phyloP scores from a whole-genome alignment of 2,329 filamentous ascomycete genomes.

The Penicillium sp. region DNA sequence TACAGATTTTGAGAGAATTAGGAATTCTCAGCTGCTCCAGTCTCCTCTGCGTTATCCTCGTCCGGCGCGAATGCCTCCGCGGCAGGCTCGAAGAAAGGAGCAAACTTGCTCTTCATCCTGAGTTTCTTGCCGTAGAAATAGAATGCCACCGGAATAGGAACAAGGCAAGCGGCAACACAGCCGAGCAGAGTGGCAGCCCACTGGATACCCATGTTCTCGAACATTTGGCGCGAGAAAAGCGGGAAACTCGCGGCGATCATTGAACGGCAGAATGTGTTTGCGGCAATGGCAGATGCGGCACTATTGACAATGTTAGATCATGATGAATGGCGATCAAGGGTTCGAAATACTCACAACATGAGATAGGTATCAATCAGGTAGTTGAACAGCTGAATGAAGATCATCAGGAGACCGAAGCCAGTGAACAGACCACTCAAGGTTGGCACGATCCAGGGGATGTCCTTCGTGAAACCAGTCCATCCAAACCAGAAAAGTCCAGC shows the following conservation, averaged over 20 bases:
- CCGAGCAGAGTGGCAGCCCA: conserved; percentile 39
- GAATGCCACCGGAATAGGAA: conserved; percentile 39
- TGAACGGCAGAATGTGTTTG: conserved; percentile 52
- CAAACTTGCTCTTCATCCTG: conserved; percentile 23
- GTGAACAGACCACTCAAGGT: conserved; percentile 50
- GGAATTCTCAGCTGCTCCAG: neutral
- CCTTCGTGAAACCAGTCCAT: conserved; percentile 57
- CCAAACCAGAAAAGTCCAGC: conserved; percentile 72
- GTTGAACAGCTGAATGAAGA: conserved; percentile 56
- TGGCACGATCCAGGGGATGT: conserved; percentile 40
- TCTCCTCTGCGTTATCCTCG: conserved; percentile 5
- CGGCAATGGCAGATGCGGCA: conserved; percentile 52
- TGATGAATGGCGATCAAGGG: neutral
- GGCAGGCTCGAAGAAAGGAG: conserved; percentile 46
- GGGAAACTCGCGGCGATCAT: conserved; percentile 51
- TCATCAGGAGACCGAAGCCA: conserved; percentile 55
- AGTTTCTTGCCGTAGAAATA: conserved; percentile 29
- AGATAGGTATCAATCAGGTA: conserved; percentile 58
- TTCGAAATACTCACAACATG: conserved; percentile 44
- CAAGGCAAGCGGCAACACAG: conserved; percentile 32
- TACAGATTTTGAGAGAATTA: neutral
- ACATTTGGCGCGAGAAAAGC: conserved; percentile 55
- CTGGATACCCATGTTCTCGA: conserved; percentile 37
- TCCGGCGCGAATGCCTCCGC: conserved; percentile 39
- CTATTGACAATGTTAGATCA: conserved; percentile 15